Evolutionary conservation across 495 filamentous ascomycete genomes (phyloP).

Genomic region (Aspergillus haitiensis): DNA sequence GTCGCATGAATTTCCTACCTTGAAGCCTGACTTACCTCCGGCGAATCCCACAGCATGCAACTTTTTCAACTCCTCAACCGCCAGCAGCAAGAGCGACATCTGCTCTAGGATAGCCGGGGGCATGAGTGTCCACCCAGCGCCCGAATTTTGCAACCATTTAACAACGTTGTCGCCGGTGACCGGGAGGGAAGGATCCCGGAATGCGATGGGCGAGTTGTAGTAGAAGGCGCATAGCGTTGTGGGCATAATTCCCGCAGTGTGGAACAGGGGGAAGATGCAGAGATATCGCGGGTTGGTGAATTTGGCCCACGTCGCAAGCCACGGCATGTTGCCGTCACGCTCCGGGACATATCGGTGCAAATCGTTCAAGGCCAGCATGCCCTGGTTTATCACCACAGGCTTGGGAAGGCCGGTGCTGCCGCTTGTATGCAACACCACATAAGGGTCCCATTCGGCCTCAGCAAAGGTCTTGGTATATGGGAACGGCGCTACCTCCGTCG

Average conservation of each 20-base stretch:
- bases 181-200: conserved; percentile 20
- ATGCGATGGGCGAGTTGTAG: conserved; percentile 13
- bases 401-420: conserved; percentile 49
- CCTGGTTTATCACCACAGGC: conserved; percentile 37
- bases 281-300: conserved; percentile 23
- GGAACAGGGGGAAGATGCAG: conserved; percentile 19
- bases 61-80: conserved; percentile 21
- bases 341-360: conserved; percentile 20
- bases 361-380: conserved; percentile 21
- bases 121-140: conserved; percentile 16
- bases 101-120: conserved; percentile 25
- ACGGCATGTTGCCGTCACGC: conserved; percentile 17
- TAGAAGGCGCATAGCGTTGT: conserved; percentile 8
- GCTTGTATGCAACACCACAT: conserved; percentile 43
- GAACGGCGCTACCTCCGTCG: conserved; percentile 21
- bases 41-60: conserved; percentile 24
- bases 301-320: conserved; percentile 16
- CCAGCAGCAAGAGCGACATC: conserved; percentile 19
- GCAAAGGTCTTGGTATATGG: conserved; percentile 35
- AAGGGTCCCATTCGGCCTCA: conserved; percentile 31
- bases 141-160: conserved; percentile 21
- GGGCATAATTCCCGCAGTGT: conserved; percentile 21
- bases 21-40: conserved; percentile 23
- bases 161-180: conserved; percentile 24
- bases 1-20: too few relatives aligned